These are phyloP conservation scores for Venturia oleaginea DNA, from an alignment of 2,329 filamentous ascomycete species.

Conservation along the genomic window DNA sequence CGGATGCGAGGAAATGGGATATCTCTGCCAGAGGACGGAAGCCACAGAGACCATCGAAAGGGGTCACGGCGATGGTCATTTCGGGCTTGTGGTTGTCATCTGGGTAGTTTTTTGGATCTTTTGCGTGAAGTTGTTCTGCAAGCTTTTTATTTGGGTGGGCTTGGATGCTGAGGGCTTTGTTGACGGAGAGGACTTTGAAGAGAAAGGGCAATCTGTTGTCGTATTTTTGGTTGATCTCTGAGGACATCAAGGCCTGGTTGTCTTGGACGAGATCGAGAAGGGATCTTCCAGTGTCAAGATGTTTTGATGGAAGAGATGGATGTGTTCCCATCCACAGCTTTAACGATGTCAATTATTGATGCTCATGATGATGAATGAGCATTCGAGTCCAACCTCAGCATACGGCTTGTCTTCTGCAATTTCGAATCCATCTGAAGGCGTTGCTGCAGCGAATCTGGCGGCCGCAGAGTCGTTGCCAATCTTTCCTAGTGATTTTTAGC, in stretches of 20 bases:
- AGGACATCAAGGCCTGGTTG: conserved; percentile 73
- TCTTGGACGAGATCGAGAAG: conserved; percentile 81
- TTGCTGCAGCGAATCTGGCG: conserved; percentile 81
- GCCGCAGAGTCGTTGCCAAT: conserved; percentile 78
- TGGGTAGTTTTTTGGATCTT: conserved; percentile 88
- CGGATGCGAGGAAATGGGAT: conserved; percentile 65
- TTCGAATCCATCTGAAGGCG: conserved; percentile 61
- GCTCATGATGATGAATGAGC: neutral
- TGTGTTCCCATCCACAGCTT: conserved; percentile 99
- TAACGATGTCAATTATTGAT: conserved; percentile 18
- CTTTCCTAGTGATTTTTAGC: conserved; percentile 53
- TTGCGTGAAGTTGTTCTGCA: conserved; percentile 76
- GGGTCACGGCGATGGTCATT: conserved; percentile 96
- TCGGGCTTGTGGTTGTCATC: conserved; percentile 99
- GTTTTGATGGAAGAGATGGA: conserved; percentile 88
- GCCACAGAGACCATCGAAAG: conserved; percentile 91
- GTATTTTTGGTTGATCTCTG: conserved; percentile 64
- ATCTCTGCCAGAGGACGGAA: conserved; percentile 87
- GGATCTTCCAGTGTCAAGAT: conserved; percentile 72
- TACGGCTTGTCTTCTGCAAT: conserved; percentile 87
- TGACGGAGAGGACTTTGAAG: conserved; percentile 95
- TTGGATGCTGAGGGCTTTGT: conserved; percentile 93
- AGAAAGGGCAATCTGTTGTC: conserved; percentile 82
- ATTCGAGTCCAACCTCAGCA: conserved; percentile 57
- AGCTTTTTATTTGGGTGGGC: conserved; percentile 94